Base-by-base conservation (phyloP, 2,329 filamentous ascomycete genomes). In the Colletotrichum acutatum region DNA sequence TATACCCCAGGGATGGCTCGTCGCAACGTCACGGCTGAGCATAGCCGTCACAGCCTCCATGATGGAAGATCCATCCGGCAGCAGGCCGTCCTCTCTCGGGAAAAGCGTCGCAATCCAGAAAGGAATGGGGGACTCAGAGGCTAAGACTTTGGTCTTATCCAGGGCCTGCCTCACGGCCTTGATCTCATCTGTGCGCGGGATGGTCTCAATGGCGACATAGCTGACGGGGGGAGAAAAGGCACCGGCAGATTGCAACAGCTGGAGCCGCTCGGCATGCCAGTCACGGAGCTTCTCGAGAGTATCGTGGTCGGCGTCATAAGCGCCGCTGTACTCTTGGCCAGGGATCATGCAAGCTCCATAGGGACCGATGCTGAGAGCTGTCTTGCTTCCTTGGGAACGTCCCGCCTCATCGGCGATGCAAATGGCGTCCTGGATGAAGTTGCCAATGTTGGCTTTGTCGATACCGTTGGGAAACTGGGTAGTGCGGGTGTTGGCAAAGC, bases 331-430 rank as follows among this genome's bases (percentile, higher is more conserved):
- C 78, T 93, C 92, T 74, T 91, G 88, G 32, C 89, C 87, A 1
- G 92, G 92, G 22, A 87, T 80, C 89, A 93, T 92, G 74, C 86
- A 89, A 2, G 92, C 91, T 19, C 92, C 92, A 72, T 93, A 93
- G 0, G 92, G 90, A 0, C 92, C 92, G 6, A 93, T 79, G 76
- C 90, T 90, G 59, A 94, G 79, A 14, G 91, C 91, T 19, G 91
- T 79, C 22, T 76, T 78, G 11, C 82, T 82, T 16, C 57, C 57
- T 56, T 59, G 54, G 2, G 69, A 73, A n/a, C 72, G 78, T 58
- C 71, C 68, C 24, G 83, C 85, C 49, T 80, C 76, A 60, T 82
- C 80, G 24, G 83, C 83, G 56, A 88, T 86, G 19, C 77, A 75
- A 24, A 88, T 80, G 1, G 87, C 88, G 3, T 78, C 77, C n/a